phyloP scores from a whole-genome alignment of 1,139 yeast genomes.

The Blastobotrys ciferrii region DNA sequence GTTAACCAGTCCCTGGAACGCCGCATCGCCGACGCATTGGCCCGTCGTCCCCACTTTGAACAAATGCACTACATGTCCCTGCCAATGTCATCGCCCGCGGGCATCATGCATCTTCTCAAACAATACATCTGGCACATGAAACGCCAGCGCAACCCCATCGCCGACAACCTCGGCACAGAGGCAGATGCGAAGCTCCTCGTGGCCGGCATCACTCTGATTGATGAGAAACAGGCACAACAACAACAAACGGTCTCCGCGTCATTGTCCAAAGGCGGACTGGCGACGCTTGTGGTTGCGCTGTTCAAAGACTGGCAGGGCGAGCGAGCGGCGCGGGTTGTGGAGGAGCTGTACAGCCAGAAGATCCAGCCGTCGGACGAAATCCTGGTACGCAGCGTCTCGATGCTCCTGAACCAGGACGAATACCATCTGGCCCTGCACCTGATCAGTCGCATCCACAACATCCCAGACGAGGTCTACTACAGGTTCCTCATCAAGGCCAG shows the following conservation, averaged over 20 bases:
- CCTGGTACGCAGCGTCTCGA: constrained; percentile 14
- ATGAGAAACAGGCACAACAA: constrained; percentile 19
- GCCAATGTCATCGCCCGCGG: constrained; percentile 14
- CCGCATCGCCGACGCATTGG: constrained; percentile 13
- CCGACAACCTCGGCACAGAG: constrained; percentile 1
- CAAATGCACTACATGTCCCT: constrained; percentile 29
- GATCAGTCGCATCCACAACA: constrained; percentile 12
- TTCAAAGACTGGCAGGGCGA: constrained; percentile 18
- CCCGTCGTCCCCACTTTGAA: constrained; percentile 25
- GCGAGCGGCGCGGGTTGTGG: constrained; percentile 11
- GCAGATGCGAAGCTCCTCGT: constrained; percentile 25
- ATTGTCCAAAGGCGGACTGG: not conserved
- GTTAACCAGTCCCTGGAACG: constrained; percentile 6
- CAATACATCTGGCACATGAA: constrained; percentile 14
- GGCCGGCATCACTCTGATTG: constrained; percentile 25
- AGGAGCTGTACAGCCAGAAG: constrained; percentile 10
- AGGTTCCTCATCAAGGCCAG: constrained; percentile 19
- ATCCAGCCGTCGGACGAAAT: constrained; percentile 14
- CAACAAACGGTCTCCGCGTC: not conserved
- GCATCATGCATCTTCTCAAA: constrained; percentile 19
- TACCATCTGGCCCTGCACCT: constrained; percentile 24
- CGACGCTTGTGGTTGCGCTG: constrained; percentile 13
- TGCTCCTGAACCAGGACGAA: constrained; percentile 18
- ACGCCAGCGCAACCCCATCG: not conserved
- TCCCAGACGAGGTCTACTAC: constrained; percentile 16